Base-by-base conservation (phyloP, 2,329 filamentous ascomycete genomes). In the Diplodia corticola region DNA sequence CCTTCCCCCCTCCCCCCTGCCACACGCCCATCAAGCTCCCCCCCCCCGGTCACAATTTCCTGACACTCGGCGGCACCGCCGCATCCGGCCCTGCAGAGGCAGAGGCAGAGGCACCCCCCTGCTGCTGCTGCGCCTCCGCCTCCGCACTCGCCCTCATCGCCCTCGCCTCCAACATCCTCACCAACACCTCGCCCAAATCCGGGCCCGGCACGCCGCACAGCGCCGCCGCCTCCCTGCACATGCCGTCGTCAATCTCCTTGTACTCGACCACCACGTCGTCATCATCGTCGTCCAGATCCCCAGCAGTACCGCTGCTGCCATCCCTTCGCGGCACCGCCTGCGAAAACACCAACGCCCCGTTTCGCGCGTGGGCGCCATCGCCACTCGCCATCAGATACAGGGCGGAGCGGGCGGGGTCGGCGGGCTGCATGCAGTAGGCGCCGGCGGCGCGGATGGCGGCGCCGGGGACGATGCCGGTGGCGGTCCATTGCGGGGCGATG, bases 401-500 rank as follows among this genome's bases (percentile, higher is more conserved):
- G 0, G 71, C 73, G 0, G 71, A 73, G 0, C 71, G 73, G 6
- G 72, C 75, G 0, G 73, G 71, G 0, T 71, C 70, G 37, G 74
- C 72, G 0, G 75, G 53, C 0, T 69, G 65, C 60, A 76, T 74
- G 28, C 70, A 66, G 7, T 46, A 65, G 4, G 57, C 67, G 24
- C 72, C 73, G 1, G 75, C n/a, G 2, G 66, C 66, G 2, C 63
- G 64, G 13, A 72, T 48, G 6, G 73, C 15, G 2, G 37, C 63
- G 1, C 44, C 50, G 2, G 69, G 69, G 0, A 75, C 50, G 28
- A 77, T 73, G 9, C 67, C 69, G 0, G 75, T 76, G 28, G 69
- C 70, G 2, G 75, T 76, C 75, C 75, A 77, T 5, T 68, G 70
- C 1, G 75, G 75, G 0, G 73, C 74, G 40, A 76, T 69, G 50